These are phyloP conservation scores for Colletotrichum cordylinicola DNA, from an alignment of 2,329 filamentous ascomycete genomes.

Conservation along the genomic window DNA sequence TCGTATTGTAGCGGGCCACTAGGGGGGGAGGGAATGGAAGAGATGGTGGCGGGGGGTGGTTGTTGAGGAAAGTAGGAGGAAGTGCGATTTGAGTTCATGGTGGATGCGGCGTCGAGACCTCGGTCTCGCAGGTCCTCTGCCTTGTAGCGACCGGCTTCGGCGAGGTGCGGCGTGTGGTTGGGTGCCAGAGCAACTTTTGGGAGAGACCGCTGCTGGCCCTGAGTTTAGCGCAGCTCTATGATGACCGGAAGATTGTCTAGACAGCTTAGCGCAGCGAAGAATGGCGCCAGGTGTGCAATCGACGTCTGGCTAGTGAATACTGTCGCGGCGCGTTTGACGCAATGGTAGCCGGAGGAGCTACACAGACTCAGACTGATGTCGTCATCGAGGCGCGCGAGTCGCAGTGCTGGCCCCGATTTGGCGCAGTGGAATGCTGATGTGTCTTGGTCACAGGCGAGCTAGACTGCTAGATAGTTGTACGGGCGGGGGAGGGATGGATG, in stretches of 20 bases:
- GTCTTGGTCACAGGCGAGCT: neutral
- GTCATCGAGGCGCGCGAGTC: slow-evolving; percentile 3
- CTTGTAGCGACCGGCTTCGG: slow-evolving; percentile 1
- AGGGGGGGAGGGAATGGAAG: neutral
- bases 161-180: neutral
- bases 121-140: neutral
- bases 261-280: neutral
- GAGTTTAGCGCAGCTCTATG: neutral
- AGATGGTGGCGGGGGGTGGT: neutral
- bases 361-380: slow-evolving; percentile 16
- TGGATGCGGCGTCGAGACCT: neutral
- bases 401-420: slow-evolving; percentile 2
- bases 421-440: slow-evolving; percentile 8
- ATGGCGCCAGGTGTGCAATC: neutral
- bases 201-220: neutral
- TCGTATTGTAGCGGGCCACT: neutral
- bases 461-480: neutral
- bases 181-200: neutral
- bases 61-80: slow-evolving; percentile 18
- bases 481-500: neutral
- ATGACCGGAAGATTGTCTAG: neutral
- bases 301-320: neutral
- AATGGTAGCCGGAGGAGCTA: neutral
- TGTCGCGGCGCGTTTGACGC: slow-evolving; percentile 7
- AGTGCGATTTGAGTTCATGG: slow-evolving; percentile 12